Conservation (phyloP, 371 early-diverging fungal genomes). For the Scutellospora calospora region DNA sequence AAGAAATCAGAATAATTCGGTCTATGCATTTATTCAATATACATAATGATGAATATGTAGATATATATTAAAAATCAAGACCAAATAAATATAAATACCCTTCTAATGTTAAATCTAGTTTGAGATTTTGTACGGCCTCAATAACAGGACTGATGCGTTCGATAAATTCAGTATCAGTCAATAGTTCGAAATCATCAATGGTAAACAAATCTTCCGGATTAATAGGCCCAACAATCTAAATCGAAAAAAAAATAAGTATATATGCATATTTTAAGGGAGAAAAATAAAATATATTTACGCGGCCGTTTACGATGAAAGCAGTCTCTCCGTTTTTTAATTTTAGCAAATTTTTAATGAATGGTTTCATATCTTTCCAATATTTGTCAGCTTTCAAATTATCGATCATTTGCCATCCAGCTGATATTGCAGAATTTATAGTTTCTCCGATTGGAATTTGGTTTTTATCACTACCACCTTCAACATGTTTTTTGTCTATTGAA, state of each 20-base stretch:
- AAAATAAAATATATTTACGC: slow-evolving; percentile 52
- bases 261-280: background rate
- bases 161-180: slow-evolving; percentile 46
- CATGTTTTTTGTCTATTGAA: slow-evolving; percentile 23
- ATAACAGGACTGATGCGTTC: slow-evolving; percentile 35
- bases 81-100: background rate
- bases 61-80: no score
- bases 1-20: slow-evolving; percentile 20
- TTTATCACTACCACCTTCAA: background rate
- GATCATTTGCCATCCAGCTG: background rate
- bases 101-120: slow-evolving; percentile 50
- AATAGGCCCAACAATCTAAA: slow-evolving; percentile 65
- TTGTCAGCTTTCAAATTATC: slow-evolving; percentile 39
- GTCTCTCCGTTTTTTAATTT: slow-evolving; percentile 43
- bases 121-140: slow-evolving; percentile 49
- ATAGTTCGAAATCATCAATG: slow-evolving; percentile 58
- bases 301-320: slow-evolving; percentile 60
- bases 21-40: background rate
- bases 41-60: no score
- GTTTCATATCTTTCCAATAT: slow-evolving; percentile 44
- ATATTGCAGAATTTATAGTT: slow-evolving; percentile 9
- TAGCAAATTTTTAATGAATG: slow-evolving; percentile 36
- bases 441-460: slow-evolving; percentile 29
- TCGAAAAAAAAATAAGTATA: slow-evolving; percentile 1
- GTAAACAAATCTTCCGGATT: slow-evolving; percentile 51